phyloP scores from a whole-genome alignment of 768 basidiomycete genomes.

The Rhodotorula babjevae region DNA sequence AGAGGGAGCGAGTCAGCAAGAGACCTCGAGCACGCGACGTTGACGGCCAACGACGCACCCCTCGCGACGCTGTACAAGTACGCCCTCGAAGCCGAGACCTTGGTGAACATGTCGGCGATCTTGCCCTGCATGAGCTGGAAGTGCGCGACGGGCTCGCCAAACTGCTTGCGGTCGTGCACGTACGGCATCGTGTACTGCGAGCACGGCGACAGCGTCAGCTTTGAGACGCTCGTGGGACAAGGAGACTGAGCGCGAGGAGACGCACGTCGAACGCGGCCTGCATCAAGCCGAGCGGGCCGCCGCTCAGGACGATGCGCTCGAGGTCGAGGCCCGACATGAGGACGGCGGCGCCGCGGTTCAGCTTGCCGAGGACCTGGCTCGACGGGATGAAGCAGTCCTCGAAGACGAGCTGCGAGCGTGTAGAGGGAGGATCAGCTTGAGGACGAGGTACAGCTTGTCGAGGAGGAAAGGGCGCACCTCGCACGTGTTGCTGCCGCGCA shows the following conservation, averaged over 20 bases:
- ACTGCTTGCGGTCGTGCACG: constrained; percentile 88
- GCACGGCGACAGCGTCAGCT: too few species aligned
- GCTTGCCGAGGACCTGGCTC: constrained; percentile 74
- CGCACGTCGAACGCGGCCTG: constrained; percentile 78
- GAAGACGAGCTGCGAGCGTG: constrained; percentile 50
- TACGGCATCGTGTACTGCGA: constrained; percentile 51
- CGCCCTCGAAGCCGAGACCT: constrained; percentile 75
- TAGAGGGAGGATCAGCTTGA: too few species aligned
- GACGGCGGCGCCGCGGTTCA: constrained; percentile 75
- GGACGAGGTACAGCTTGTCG: not conserved
- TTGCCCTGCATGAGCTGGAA: constrained; percentile 95
- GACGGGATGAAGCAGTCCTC: constrained; percentile 78
- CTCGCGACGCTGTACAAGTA: constrained; percentile 90
- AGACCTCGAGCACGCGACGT: not conserved
- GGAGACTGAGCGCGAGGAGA: constrained; percentile 36
- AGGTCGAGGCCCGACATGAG: constrained; percentile 91
- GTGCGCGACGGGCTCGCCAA: constrained; percentile 76
- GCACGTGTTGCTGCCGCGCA: constrained; percentile 92
- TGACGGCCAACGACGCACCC: constrained; percentile 61
- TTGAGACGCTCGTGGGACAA: too few species aligned
- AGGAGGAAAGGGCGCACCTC: constrained; percentile 59
- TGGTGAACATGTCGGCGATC: constrained; percentile 55
- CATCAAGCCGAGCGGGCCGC: constrained; percentile 93
- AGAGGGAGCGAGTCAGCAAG: too few species aligned
- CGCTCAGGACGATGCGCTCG: constrained; percentile 83